Conservation (phyloP, 257 asterid genomes). For the Petunia axillaris region DNA sequence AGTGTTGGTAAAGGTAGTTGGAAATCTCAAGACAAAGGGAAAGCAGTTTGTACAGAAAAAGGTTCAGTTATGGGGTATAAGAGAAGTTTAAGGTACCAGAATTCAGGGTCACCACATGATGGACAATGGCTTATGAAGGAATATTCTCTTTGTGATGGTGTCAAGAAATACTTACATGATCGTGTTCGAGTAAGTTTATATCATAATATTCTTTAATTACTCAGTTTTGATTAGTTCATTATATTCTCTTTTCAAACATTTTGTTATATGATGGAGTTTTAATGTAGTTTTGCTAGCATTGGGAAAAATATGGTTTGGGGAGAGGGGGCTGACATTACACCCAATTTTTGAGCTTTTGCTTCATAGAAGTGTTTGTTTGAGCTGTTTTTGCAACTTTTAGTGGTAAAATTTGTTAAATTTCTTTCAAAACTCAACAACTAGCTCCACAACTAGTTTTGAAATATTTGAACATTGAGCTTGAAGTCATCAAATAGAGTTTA, state of each 20-base stretch:
- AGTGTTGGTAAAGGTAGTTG: constrained; percentile 21
- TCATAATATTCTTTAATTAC: background rate
- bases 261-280: background rate
- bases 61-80: constrained; percentile 24
- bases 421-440: no score
- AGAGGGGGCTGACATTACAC: no score
- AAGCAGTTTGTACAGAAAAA: background rate
- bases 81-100: constrained; percentile 25
- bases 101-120: background rate
- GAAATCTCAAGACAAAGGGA: constrained; percentile 30
- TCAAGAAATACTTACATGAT: background rate
- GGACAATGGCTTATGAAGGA: constrained; percentile 22
- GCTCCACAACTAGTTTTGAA: no score
- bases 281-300: no score
- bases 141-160: background rate
- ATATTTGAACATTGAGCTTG: no score
- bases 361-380: no score
- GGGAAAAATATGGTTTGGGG: no score
- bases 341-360: no score
- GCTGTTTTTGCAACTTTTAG: no score
- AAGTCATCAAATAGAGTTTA: no score
- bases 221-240: no score
- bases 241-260: background rate
- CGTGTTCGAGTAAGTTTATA: background rate
- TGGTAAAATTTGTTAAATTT: no score